A percentile compares a stretch with the other conserved stretches of the same genome.
Evolutionary conservation across 139 green algal genomes (phyloP).

Genomic region (Limnomonas spitsbergensis): DNA sequence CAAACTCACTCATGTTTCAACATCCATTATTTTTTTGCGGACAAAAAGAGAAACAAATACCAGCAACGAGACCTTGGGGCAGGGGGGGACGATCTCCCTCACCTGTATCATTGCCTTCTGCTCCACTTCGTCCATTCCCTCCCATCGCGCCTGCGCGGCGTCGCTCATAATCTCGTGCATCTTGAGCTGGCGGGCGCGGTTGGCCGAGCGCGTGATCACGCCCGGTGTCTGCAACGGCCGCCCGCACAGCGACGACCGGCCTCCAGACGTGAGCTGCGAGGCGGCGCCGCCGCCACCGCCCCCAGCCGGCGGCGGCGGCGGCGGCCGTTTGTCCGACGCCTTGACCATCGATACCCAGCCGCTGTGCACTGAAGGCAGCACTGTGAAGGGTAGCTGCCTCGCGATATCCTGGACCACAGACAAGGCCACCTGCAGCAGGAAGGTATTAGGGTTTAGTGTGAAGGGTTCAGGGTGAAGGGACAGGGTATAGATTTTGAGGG

Average conservation of each 20-base stretch:
- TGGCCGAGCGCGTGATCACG: slow-evolving; percentile 2
- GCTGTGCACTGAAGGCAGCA: slow-evolving; percentile 18
- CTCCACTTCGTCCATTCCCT: slow-evolving; percentile 14
- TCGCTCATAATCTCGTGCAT: slow-evolving; percentile 43
- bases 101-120: slow-evolving; percentile 34
- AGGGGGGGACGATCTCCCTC: no score
- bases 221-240: neutral
- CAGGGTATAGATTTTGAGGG: no score
- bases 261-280: neutral
- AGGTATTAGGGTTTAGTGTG: no score
- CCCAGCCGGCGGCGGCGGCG: no score
- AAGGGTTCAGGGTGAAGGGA: no score
- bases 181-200: slow-evolving; percentile 26
- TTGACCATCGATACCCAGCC: slow-evolving; percentile 25
- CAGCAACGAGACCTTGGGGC: no score
- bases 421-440: slow-evolving; percentile 25
- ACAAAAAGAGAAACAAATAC: no score
- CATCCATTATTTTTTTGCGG: no score
- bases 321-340: neutral
- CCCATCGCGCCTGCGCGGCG: slow-evolving; percentile 29
- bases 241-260: neutral
- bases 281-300: no score
- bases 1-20: no score
- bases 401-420: slow-evolving; percentile 31
- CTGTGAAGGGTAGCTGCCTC: slow-evolving; percentile 30